Base-by-base conservation (phyloP, 129 eudicot genomes). In the Artemisia tridentata region DNA sequence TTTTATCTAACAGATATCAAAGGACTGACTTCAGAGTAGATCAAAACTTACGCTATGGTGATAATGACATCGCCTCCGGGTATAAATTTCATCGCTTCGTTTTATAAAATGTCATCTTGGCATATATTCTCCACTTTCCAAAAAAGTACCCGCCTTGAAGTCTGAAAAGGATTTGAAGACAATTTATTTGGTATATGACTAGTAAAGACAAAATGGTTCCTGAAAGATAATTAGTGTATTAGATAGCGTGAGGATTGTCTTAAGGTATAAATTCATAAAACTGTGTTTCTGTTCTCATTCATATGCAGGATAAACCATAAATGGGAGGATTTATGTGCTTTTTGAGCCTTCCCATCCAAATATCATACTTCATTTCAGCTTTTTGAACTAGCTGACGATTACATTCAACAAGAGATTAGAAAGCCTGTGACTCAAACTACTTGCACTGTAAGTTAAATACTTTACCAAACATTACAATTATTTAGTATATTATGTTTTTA, bases 1-100 rank as follows among this genome's bases (percentile, higher is more conserved):
- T 38, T 38, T 38, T 31, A 20, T 53, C 64, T 14, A 60, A 46
- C 77, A 91, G 97, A 79, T 92, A 86, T 72, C 98, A 92, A 58
- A 85, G 86, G 72, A 92, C 70, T 49, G 96, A 92, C 78, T 92
- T 92, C 72, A 90, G 96, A 71, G 89, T 92, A 31, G 95, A 91
- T 43, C 91, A 79, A 45, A 5, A 83, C 53, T 66, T 92, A 63
- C 83, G 84, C 80, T 84, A 83, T 69, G 79, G 85, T 68, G 89
- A 84, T 71, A 74, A 74, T 16, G 77, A 79, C 64, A 27, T 67
- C 12, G 76, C 78, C 56, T 75, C 83, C 6, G 87, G 84, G 96
- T 88, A 86, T 73, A 54, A 21, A 19, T 65, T 34, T 43, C 57
- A 65, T 74, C 14, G 15, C 5, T 58, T 16, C 15, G 12, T 8